Evolutionary conservation across 2,329 filamentous ascomycete genomes (phyloP), one percentile per base, ranked within the genome.

Genomic region (Botryotinia globosa): DNA sequence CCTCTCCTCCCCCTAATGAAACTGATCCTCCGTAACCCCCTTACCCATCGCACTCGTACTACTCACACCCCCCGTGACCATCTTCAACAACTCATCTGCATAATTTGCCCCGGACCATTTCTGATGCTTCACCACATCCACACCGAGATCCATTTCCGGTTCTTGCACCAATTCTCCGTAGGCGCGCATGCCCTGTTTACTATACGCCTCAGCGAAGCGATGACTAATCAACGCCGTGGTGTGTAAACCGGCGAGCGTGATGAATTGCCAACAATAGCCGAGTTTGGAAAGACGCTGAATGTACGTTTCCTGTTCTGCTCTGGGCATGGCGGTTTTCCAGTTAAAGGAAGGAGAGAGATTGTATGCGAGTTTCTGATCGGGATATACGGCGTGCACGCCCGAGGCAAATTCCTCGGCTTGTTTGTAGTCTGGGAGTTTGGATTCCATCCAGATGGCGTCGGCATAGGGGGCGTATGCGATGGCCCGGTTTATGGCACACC

Each of bases 221-320:
- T 98, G 90, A 80, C 91, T 91, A 84, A 97, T 97, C 70, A 99
- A 89, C 54, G 95, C 96, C 6, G 94, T 98, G 75, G 94, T 97
- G 87, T 99, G 96, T 81, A 99, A 88, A 77, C 96, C 96, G 8
- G 95, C 96, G 64, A 99, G 89, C n/a, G 96, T 99, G 86, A 99
- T 99, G 87, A 99, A 99, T 84, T 99, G 96, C 96, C 96, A 99
- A 89, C 94, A 97, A 89, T 99, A 99, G 75, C 96, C 96, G 66
- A 99, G 89, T 75, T 85, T 80, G 74, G 91, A 94, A 58, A 99
- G 92, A 59, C 96, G 93, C 75, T 90, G 86, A 85, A 99, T 99
- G 85, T 98, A 99, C 32, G 96, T 99, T 85, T 97, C 94, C 85
- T 99, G 96, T 82, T 98, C 95, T 70, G 88, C 87, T 77, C 92